phyloP scores from a whole-genome alignment of 345 rosid species.

The Dipteronia dyeriana region DNA sequence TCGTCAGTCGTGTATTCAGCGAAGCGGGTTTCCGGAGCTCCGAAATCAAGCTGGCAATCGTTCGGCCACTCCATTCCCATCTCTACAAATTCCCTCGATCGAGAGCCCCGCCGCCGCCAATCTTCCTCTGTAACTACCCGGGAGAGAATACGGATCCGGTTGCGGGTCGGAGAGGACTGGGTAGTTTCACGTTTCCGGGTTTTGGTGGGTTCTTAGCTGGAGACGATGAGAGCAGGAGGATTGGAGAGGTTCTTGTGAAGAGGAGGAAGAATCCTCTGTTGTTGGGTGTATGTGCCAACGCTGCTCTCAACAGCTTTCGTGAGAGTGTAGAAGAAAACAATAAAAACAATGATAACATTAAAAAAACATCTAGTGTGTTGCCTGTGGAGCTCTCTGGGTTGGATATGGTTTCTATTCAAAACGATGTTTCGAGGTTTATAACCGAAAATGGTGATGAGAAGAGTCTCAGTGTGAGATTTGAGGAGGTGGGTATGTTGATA shows the following conservation, averaged over 20 bases:
- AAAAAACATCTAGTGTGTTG: conserved; percentile 3
- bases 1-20: conserved; percentile 83
- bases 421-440: conserved; percentile 36
- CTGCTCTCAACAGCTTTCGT: conserved; percentile 48
- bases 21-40: conserved; percentile 91
- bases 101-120: conserved; percentile 59
- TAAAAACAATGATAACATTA: conserved; percentile 9
- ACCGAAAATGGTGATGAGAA: conserved; percentile 35
- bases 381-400: conserved; percentile 48
- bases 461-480: conserved; percentile 37
- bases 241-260: conserved; percentile 52
- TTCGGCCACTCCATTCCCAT: conserved; percentile 76
- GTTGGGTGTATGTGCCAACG: conserved; percentile 59
- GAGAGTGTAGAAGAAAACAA: conserved; percentile 39
- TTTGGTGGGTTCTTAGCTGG: conserved; percentile 26
- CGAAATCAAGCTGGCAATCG: conserved; percentile 78
- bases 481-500: conserved; percentile 41
- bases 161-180: conserved; percentile 44
- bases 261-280: conserved; percentile 75
- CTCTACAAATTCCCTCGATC: conserved; percentile 53
- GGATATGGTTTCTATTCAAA: conserved; percentile 41
- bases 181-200: conserved; percentile 37
- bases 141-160: conserved; percentile 39
- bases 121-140: conserved; percentile 50
- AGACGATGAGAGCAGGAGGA: conserved; percentile 58